Evolutionary conservation across 202 grass and related monocot genomes (phyloP), one percentile per base, ranked within the genome.

Genomic region (Bolboschoenoplectus hybrid): DNA sequence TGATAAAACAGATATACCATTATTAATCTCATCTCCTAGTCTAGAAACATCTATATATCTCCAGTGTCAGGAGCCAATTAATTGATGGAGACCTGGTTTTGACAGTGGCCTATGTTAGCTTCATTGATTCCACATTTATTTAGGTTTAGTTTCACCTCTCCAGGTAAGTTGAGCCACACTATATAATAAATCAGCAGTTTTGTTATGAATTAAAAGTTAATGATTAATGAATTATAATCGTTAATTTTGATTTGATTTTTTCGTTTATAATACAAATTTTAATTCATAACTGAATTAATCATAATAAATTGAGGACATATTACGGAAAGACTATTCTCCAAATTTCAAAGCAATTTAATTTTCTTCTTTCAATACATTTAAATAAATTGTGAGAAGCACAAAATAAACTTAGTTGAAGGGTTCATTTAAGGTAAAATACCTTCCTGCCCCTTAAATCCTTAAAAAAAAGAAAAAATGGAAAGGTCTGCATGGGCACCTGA

Each of bases 71-170:
- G 73, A 78, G 51, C 11, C 12, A 13, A 57, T 78, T 55, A 13
- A 57, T 78, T 55, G 74, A 78, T 78, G 20, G 49, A 38, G 47
- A 78, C 51, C 50, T 7, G 49, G 73, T 56, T 77, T 36, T 77
- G 12, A 36, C 74, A 78, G 74, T 7, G 50, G 34, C 32, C 17
- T 58, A 40, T 57, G 34, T 57, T 72, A 78, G 51, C 74, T 78
- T 78, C 74, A 78, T 57, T 78, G 26, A 78, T 78, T 78, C 9
- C 51, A 78, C 74, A 78, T 78, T 78, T 40, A 78, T 78, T 78
- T 40, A 78, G 52, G 44, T 51, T 50, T 8, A 39, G 34, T 78
- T 57, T 39, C 51, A 17, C 35, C 12, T 57, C 50, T 32, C 35
- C 34, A 17, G 14, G 52, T 40, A 78, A 78, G 34, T 78, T 55